Evolutionary conservation across 192 early-diverging fungal genomes (phyloP).

Genomic region (Coemansia sp.): DNA sequence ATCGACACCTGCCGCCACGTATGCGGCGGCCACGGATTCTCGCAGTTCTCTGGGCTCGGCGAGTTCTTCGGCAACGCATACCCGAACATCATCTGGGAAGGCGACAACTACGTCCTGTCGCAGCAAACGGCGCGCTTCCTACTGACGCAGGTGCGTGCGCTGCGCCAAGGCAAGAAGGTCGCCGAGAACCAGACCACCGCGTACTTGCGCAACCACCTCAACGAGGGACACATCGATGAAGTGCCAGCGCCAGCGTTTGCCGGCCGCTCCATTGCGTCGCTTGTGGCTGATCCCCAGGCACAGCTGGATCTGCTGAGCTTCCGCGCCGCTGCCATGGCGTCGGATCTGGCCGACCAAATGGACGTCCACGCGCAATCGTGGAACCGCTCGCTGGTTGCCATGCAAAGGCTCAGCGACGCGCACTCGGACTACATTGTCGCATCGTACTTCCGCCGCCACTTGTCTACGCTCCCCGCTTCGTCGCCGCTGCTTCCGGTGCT

Average conservation of each 20-base stretch:
- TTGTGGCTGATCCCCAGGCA: conserved; percentile 55
- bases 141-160: conserved; percentile 63
- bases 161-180: conserved; percentile 53
- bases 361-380: conserved; percentile 60
- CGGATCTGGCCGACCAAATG: conserved; percentile 63
- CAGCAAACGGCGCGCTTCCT: conserved; percentile 85
- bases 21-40: conserved; percentile 79
- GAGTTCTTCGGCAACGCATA: conserved; percentile 67
- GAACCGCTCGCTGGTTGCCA: conserved; percentile 76
- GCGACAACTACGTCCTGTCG: conserved; percentile 81
- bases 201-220: conserved; percentile 35
- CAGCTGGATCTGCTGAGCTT: conserved; percentile 73
- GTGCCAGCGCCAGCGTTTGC: conserved; percentile 10
- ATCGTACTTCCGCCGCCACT: conserved; percentile 66
- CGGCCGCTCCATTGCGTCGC: conserved; percentile 52
- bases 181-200: conserved; percentile 33
- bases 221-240: conserved; percentile 7
- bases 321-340: conserved; percentile 67
- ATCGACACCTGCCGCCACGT: conserved; percentile 74
- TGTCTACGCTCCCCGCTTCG: conserved; percentile 33
- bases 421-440: conserved; percentile 78
- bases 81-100: conserved; percentile 80
- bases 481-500: conserved; percentile 41
- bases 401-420: conserved; percentile 69
- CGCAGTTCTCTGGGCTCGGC: conserved; percentile 68